A percentile compares a stretch with the other conserved stretches of the same genome.
These are phyloP conservation scores for Penicillium sumatraense DNA, from an alignment of 2,329 filamentous ascomycete genomes.

Conservation along the genomic window DNA sequence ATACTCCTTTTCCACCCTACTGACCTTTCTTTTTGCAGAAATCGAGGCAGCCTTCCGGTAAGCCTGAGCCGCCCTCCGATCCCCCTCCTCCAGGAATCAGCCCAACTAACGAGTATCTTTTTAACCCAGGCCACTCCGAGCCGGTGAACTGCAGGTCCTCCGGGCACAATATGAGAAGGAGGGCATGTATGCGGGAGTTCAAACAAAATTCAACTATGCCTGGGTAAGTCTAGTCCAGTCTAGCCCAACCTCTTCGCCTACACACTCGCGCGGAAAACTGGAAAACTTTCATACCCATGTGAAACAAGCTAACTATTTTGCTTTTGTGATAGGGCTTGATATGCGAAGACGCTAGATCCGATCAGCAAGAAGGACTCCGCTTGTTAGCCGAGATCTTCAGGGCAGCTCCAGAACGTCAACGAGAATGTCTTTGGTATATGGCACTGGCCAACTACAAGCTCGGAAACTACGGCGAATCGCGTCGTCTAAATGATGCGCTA, in stretches of 20 bases:
- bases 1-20: constrained; percentile 3
- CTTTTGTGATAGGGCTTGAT: constrained; percentile 75
- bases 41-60: constrained; percentile 4
- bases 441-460: constrained; percentile 98
- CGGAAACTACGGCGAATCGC: constrained; percentile 93
- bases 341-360: constrained; percentile 80
- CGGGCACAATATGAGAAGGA: constrained; percentile 96
- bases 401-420: constrained; percentile 84
- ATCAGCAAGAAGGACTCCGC: constrained; percentile 93
- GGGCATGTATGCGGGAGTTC: constrained; percentile 92
- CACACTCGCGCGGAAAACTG: not conserved
- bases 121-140: constrained; percentile 75
- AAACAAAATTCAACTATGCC: constrained; percentile 99
- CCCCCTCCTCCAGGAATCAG: constrained; percentile 2
- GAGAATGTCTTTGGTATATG: constrained; percentile 98
- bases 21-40: constrained; percentile 1
- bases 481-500: constrained; percentile 91
- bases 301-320: no score
- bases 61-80: not conserved
- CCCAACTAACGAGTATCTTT: constrained; percentile 14
- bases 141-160: constrained; percentile 88
- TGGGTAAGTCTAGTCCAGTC: constrained; percentile 67
- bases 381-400: constrained; percentile 97
- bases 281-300: no score
- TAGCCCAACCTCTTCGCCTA: not conserved